Conservation (phyloP, 768 basidiomycete species). For the Leccinum fibrillosum region DNA sequence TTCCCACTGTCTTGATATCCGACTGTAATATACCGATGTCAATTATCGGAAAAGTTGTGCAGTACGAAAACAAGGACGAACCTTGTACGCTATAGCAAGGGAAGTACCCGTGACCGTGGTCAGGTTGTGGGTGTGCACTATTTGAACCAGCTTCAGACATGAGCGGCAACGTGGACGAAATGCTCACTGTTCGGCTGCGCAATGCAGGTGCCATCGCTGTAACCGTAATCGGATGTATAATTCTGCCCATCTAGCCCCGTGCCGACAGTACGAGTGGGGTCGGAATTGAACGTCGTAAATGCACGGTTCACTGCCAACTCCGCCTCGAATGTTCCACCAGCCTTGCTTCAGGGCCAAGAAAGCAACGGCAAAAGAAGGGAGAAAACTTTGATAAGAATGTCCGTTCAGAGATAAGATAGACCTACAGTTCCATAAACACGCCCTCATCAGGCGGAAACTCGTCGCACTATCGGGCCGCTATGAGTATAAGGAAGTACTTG, state of each 20-base stretch:
- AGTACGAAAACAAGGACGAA: background rate
- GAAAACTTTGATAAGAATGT: background rate
- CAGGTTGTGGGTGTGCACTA: conserved; percentile 16
- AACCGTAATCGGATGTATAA: conserved; percentile 3
- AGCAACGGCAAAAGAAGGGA: background rate
- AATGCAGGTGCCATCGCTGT: background rate
- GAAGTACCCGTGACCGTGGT: conserved; percentile 8
- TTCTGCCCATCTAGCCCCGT: conserved; percentile 1
- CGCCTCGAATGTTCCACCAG: background rate
- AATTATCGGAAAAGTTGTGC: background rate
- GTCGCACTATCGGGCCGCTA: background rate
- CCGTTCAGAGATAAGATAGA: background rate
- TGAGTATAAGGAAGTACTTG: background rate
- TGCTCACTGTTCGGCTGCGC: conserved; percentile 13
- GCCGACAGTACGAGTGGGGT: background rate
- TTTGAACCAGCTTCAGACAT: background rate
- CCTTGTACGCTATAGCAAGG: conserved; percentile 11
- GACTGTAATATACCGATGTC: background rate
- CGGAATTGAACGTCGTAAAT: background rate
- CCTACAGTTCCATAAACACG: conserved; percentile 9
- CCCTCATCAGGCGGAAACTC: background rate
- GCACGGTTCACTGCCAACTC: conserved; percentile 9
- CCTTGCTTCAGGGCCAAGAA: background rate
- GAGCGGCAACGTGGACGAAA: background rate
- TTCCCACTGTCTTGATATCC: background rate